Base-by-base conservation (phyloP, 345 rosid species). In the Eutrema japonicum region DNA sequence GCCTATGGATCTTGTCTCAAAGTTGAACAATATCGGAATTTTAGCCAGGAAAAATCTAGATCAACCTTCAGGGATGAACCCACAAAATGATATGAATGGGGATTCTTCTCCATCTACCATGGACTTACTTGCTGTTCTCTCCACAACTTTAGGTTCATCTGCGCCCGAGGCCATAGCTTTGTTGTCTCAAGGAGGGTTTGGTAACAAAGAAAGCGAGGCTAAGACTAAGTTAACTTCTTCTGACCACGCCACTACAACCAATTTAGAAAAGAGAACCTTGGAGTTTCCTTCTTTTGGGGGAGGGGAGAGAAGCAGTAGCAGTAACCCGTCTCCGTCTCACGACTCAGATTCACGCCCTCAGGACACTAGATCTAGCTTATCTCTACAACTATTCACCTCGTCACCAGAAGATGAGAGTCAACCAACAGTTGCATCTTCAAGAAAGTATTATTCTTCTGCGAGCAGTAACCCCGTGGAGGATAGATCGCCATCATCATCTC, bases 391-490 rank as follows among this genome's bases (percentile, higher is more conserved):
- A 48, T 93, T 90, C 78, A 82, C 85, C 71, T 88, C 96, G 1
- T 90, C 91, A 1, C 90, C 90, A 2, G 95, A 88, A 70, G 74
- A 76, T 57, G 84, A 81, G 69, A 81, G 93, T 71, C 91, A 81
- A 9, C 95, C 90, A 35, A 86, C 82, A 11, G 80, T 87, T 45
- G 79, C 90, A 52, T 79, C 95, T 66, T 86, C 95, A 16, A 77
- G 83, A 78, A 90, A 86, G 80, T 90, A 93, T 70, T 90, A 85
- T 78, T 93, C 98, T 70, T 93, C 98, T 22, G 98, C 84, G 50
- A 87, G 98, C 81, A 90, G 96, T 77, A 88, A 88, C 73, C 98
- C 93, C n/a, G 80, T 74, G 1, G 95, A 90, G 64, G 96, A 86
- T 43, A 75, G 78, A 35, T 93, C 98, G 6, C 95, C 90, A 30